Base-by-base conservation (phyloP, 352 stramenopile species). In the Globisporangium yorkense region DNA sequence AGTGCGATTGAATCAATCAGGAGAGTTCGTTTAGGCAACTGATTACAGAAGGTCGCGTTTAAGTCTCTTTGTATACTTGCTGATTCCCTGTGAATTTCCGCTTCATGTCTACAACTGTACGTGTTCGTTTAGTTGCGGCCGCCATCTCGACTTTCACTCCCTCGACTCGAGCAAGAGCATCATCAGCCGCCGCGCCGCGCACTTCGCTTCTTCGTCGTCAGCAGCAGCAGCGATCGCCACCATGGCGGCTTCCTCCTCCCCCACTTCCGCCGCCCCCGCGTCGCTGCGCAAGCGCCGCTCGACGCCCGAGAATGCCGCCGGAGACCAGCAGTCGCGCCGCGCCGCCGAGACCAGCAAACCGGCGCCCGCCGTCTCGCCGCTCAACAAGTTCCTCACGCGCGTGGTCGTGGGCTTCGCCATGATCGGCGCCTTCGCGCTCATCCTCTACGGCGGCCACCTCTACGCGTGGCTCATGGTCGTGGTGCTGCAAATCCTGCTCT, bases 401-500 rank as follows among this genome's bases (percentile, higher is more conserved):
- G 77, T 89, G 9, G 66, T 90, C 50, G 72, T 87, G 65, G 78
- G 83, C 57, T 84, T 87, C 33, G 71, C 75, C 29, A 92, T 92
- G 83, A 90, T 92, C 60, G 72, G 62, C 29, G 71, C 64, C 51
- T 92, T 92, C 48, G 74, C 68, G 48, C 66, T 80, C 58, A 84
- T 92, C 58, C 69, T 90, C 44, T 92, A 92, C 63, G 80, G 80
- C 46, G 83, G 83, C 33, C 83, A 92, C 66, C 74, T 92, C 66
- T 92, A 92, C 68, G 78, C 77, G 20, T 90, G 78, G 83, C 65
- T 78, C 48, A 80, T 97, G 54, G 88, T 97, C 43, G 76, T 93
- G 45, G 66, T 96, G 21, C 71, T 93, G 33, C 85, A 97, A 69
- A 87, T 88, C 53, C 67, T 97, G 54, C 78, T 97, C 45, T 98